Percentiles rank a stretch among this genome's conserved stretches.
Evolutionary conservation across 495 filamentous ascomycete genomes (phyloP).

Genomic region (Bombardia bombarda): DNA sequence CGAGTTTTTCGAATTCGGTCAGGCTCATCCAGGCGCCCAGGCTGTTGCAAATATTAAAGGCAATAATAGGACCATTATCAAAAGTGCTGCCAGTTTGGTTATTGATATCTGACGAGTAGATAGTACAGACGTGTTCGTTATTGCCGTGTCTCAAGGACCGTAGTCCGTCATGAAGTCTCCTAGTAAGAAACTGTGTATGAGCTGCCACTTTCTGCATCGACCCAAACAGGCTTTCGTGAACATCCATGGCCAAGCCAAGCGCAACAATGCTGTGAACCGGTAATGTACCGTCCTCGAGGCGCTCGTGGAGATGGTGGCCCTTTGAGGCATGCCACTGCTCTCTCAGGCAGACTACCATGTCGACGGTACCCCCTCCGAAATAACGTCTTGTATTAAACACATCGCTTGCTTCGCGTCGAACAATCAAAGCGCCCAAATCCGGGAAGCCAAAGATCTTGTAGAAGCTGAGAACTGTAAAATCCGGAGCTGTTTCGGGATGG

Average conservation of each 20-base stretch:
- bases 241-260: slow-evolving; percentile 60
- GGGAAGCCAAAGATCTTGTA: slow-evolving; percentile 98
- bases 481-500: slow-evolving; percentile 53
- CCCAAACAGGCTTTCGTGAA: slow-evolving; percentile 61
- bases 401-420: slow-evolving; percentile 59
- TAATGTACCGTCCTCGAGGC: slow-evolving; percentile 82
- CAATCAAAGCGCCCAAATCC: slow-evolving; percentile 80
- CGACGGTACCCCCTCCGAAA: slow-evolving; percentile 94
- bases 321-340: slow-evolving; percentile 73
- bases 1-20: slow-evolving; percentile 76
- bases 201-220: slow-evolving; percentile 61
- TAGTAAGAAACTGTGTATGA: slow-evolving; percentile 65
- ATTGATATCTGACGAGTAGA: slow-evolving; percentile 46
- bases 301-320: slow-evolving; percentile 62
- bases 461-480: slow-evolving; percentile 85
- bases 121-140: slow-evolving; percentile 51
- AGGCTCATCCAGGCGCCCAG: slow-evolving; percentile 68
- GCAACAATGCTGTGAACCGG: slow-evolving; percentile 86
- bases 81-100: slow-evolving; percentile 23
- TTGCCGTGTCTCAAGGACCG: slow-evolving; percentile 58
- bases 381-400: slow-evolving; percentile 61
- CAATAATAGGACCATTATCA: slow-evolving; percentile 61
- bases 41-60: slow-evolving; percentile 71
- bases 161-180: slow-evolving; percentile 51
- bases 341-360: slow-evolving; percentile 56